These are phyloP conservation scores for Solanum hybrid DNA, from an alignment of 305 asterid genomes.

Conservation along the genomic window DNA sequence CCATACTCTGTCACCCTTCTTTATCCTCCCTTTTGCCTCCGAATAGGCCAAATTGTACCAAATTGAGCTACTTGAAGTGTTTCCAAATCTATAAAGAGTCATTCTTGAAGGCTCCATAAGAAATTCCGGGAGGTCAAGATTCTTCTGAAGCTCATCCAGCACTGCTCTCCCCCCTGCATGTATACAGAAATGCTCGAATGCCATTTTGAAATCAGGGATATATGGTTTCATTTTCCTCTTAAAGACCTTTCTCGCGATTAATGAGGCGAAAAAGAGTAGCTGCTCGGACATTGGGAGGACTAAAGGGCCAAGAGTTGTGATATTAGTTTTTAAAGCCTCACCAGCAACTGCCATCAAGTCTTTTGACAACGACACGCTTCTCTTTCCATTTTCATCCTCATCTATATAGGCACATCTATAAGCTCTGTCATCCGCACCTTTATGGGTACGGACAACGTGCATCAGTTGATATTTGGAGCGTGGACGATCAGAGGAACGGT, in stretches of 20 bases:
- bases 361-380: constrained; percentile 50
- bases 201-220: constrained; percentile 63
- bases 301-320: constrained; percentile 63
- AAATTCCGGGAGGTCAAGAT: constrained; percentile 41
- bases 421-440: constrained; percentile 52
- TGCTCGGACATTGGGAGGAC: constrained; percentile 79
- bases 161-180: constrained; percentile 70
- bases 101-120: constrained; percentile 80
- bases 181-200: constrained; percentile 68
- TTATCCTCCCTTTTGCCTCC: constrained; percentile 59
- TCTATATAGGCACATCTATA: constrained; percentile 42
- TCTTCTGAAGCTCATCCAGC: constrained; percentile 57
- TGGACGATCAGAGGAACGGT: constrained; percentile 34
- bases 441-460: constrained; percentile 57
- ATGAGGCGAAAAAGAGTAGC: constrained; percentile 36
- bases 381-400: constrained; percentile 34
- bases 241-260: constrained; percentile 36
- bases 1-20: constrained; percentile 59
- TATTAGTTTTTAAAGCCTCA: constrained; percentile 60
- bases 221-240: constrained; percentile 53
- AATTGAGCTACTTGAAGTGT: constrained; percentile 68
- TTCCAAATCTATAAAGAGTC: constrained; percentile 59
- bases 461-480: constrained; percentile 54
- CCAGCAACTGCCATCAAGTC: constrained; percentile 76
- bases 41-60: constrained; percentile 71